These are phyloP conservation scores for Penicilliopsis zonata DNA, from an alignment of 495 filamentous ascomycete genomes.

Conservation along the genomic window DNA sequence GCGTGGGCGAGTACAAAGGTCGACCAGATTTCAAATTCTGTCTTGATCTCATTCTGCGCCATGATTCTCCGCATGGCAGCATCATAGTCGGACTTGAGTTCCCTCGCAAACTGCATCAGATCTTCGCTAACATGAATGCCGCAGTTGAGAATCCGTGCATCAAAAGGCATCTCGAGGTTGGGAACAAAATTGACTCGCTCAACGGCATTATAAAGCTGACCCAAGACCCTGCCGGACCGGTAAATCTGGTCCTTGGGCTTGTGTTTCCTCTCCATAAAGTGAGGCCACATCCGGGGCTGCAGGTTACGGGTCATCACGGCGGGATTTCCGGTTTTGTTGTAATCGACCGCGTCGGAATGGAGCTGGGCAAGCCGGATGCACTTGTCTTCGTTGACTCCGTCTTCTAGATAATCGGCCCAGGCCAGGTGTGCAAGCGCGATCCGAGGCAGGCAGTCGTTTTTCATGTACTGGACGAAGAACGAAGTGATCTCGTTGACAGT, in stretches of 20 bases:
- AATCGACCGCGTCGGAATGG: constrained; percentile 89
- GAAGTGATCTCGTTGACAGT: constrained; percentile 55
- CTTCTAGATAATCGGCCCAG: constrained; percentile 48
- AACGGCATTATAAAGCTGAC: constrained; percentile 69
- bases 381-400: constrained; percentile 54
- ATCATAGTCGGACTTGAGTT: constrained; percentile 70
- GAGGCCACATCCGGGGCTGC: constrained; percentile 54
- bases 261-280: constrained; percentile 76
- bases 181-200: constrained; percentile 59
- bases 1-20: constrained; percentile 69
- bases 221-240: constrained; percentile 60
- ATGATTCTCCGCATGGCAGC: constrained; percentile 63
- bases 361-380: constrained; percentile 69
- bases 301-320: constrained; percentile 55
- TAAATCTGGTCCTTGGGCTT: constrained; percentile 42
- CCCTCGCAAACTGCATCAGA: constrained; percentile 43
- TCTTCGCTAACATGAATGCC: constrained; percentile 42
- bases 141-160: constrained; percentile 56
- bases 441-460: constrained; percentile 65
- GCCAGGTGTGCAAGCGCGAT: constrained; percentile 83
- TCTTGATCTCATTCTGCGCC: constrained; percentile 73
- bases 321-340: constrained; percentile 74
- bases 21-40: constrained; percentile 87
- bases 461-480: constrained; percentile 92
- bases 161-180: constrained; percentile 57